Conservation (phyloP, 2,329 filamentous ascomycete genomes). For the Botrytis elliptica region DNA sequence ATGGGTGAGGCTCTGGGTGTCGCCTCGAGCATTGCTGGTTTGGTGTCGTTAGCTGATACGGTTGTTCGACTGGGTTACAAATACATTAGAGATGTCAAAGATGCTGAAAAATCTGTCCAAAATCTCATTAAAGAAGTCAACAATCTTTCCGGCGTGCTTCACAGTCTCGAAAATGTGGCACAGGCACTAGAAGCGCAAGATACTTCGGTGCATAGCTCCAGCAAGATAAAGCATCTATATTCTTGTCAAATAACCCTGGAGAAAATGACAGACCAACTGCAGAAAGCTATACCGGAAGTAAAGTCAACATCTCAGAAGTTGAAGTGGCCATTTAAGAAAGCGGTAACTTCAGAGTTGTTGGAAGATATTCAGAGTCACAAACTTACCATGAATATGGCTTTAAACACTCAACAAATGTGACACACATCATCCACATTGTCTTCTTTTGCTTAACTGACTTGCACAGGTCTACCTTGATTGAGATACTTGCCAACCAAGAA, state of each 20-base stretch:
- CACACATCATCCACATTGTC: not conserved
- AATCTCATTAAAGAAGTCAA: slow-evolving; percentile 22
- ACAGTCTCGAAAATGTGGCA: slow-evolving; percentile 11
- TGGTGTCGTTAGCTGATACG: slow-evolving; percentile 21
- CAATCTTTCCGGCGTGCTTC: slow-evolving; percentile 19
- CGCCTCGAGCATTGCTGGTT: slow-evolving; percentile 19
- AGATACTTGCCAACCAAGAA: slow-evolving; percentile 9
- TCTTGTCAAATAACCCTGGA: slow-evolving; percentile 24
- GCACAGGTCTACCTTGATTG: slow-evolving; percentile 9
- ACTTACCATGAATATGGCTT: slow-evolving; percentile 24
- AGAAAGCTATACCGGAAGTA: slow-evolving; percentile 1
- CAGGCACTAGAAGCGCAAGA: slow-evolving; percentile 3
- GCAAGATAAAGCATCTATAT: slow-evolving; percentile 22
- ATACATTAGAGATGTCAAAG: slow-evolving; percentile 22
- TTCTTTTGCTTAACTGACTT: not conserved
- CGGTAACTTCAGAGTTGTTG: slow-evolving; percentile 17
- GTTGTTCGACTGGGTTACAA: slow-evolving; percentile 20
- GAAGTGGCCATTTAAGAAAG: slow-evolving; percentile 25
- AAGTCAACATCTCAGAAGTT: slow-evolving; percentile 17
- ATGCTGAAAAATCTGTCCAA: slow-evolving; percentile 12
- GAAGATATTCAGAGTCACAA: slow-evolving; percentile 27
- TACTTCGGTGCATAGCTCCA: not conserved
- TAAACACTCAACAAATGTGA: slow-evolving; percentile 24
- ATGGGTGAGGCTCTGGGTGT: slow-evolving; percentile 8
- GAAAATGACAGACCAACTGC: slow-evolving; percentile 18